Conservation (phyloP, 2,329 filamentous ascomycete species). For the Emmonsia crescens region DNA sequence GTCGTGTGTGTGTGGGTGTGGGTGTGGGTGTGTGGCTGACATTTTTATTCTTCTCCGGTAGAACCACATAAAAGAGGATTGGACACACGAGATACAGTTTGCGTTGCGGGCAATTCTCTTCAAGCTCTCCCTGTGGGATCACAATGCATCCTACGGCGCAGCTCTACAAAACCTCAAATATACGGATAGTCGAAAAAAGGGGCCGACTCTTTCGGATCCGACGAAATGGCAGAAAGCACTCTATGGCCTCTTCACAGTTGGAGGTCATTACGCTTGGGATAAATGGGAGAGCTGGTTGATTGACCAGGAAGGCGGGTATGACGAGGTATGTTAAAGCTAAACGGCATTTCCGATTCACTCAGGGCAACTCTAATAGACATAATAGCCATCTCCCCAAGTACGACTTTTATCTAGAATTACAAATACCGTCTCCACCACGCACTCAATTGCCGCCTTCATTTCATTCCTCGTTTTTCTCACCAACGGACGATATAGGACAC, state of each 20-base stretch:
- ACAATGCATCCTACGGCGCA: constrained; percentile 89
- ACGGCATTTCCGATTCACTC: background rate
- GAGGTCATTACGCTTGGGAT: constrained; percentile 79
- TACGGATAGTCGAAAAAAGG: constrained; percentile 63
- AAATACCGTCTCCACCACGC: constrained; percentile 55
- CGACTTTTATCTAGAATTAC: constrained; percentile 57
- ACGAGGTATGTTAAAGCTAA: constrained; percentile 33
- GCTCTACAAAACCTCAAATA: constrained; percentile 85
- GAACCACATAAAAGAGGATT: constrained; percentile 68
- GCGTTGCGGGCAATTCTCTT: constrained; percentile 69
- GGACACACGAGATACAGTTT: constrained; percentile 73
- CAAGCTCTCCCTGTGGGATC: constrained; percentile 94
- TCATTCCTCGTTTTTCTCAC: constrained; percentile 88
- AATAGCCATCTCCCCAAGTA: constrained; percentile 39
- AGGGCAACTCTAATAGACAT: constrained; percentile 11
- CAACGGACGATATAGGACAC: constrained; percentile 81
- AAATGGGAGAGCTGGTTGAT: constrained; percentile 85
- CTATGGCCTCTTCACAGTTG: constrained; percentile 77
- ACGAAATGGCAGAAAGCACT: constrained; percentile 71
- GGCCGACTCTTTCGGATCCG: constrained; percentile 55
- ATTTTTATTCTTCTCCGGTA: constrained; percentile 13
- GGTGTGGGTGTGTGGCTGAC: background rate
- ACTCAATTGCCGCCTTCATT: constrained; percentile 69
- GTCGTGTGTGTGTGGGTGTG: background rate
- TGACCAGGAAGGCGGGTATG: constrained; percentile 63